Percentiles rank a stretch among this genome's conserved stretches.
These are phyloP conservation scores for Paramecium primaurelia DNA, from an alignment of 73 alveolate species.

Conservation along the genomic window DNA sequence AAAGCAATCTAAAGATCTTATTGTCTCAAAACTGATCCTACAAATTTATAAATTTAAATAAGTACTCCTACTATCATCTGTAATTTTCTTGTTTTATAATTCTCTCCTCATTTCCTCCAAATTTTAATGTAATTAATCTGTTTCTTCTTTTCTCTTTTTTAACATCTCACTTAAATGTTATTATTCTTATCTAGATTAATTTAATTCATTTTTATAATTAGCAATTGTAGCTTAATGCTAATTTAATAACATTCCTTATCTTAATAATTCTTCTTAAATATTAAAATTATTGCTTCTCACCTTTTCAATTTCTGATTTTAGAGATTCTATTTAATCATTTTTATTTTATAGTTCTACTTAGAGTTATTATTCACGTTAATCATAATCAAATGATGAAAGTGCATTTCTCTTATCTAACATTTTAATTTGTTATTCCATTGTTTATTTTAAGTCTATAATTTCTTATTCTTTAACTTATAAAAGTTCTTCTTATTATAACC, in stretches of 20 bases:
- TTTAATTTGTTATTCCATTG: slow-evolving; percentile 30
- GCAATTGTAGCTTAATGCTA: not conserved
- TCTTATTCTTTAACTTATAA: not conserved
- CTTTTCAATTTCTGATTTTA: slow-evolving; percentile 14
- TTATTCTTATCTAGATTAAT: slow-evolving; percentile 26
- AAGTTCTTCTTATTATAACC: not conserved
- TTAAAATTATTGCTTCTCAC: slow-evolving; percentile 32
- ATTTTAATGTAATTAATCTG: slow-evolving; percentile 21
- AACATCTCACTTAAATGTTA: slow-evolving; percentile 19
- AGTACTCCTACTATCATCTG: slow-evolving; percentile 42
- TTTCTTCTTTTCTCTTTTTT: slow-evolving; percentile 29
- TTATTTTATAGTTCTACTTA: not conserved
- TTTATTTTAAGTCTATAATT: not conserved
- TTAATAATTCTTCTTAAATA: slow-evolving; percentile 28
- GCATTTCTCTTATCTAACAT: slow-evolving; percentile 23
- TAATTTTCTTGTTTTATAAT: not conserved
- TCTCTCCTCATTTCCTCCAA: slow-evolving; percentile 27
- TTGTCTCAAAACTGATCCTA: slow-evolving; percentile 32
- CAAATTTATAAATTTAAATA: not conserved
- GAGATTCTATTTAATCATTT: not conserved
- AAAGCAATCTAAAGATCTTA: slow-evolving; percentile 18
- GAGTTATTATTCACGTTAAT: not conserved
- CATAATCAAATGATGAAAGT: not conserved
- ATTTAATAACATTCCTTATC: slow-evolving; percentile 16
- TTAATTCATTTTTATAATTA: not conserved